Base-by-base conservation (phyloP, 441 rosid genomes). In the Hypseocharis bilobata region DNA sequence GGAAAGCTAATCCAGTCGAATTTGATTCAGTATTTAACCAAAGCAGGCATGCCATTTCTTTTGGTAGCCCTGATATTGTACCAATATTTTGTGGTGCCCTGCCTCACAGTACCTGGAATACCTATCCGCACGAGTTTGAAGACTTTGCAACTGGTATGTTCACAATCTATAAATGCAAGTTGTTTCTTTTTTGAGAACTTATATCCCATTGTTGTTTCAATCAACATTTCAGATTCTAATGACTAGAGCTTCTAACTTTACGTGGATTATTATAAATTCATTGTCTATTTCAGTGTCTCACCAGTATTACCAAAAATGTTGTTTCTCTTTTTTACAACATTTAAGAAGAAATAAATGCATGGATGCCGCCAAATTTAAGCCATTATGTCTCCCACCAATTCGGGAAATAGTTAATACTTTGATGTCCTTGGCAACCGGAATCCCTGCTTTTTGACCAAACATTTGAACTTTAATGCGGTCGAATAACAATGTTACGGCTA, bases 1-100 rank as follows among this genome's bases (percentile, higher is more conserved):
- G 98, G 98, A 92, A 92, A 70, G 94, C 98, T 67, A 92, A 92
- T 79, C 96, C 98, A 30, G 98, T 92, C 40, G 96, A 92, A 71
- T 92, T 92, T 74, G 98, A 92, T 76, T 92, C 98, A 1, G 89
- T 89, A 44, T 92, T 92, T 78, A 92, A 89, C 70, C 90, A 72
- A 74, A 92, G 96, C 61, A 74, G 74, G 57, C 98, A 92, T 71
- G 88, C 98, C 3, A 76, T 89, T 82, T 74, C 98, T 68, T 89
- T 45, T 68, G 98, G 98, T 59, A 89, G 98, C 76, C 98, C 98
- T 0, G 98, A 92, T 78, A 92, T 92, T 65, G 82, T 92, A 70
- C 96, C 98, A 63, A 89, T 92, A 51, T 92, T 92, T 77, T 92
- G 98, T 64, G 78, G 88, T 67, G 96, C 91, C 34, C 72, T 92